Percentiles rank a stretch among this genome's conserved stretches.
Evolutionary conservation across 169 alveolate genomes (phyloP).

Genomic region (Eimeria maxima): DNA sequence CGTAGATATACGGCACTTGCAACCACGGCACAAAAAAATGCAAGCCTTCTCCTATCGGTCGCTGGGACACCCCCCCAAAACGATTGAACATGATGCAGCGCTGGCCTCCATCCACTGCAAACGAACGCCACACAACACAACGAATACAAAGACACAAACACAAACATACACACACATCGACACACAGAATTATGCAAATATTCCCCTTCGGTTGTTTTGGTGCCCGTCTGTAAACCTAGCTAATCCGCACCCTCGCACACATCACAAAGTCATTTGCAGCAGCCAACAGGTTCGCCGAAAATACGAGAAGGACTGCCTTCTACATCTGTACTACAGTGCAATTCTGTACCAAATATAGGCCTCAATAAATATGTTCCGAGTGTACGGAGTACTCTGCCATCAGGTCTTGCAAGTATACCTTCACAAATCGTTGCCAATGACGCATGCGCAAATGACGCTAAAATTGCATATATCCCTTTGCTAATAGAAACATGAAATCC

Average conservation of each 20-base stretch:
- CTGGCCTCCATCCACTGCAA: conserved; percentile 97
- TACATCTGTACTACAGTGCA: not conserved
- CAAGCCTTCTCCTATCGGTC: conserved; percentile 96
- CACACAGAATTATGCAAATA: not conserved
- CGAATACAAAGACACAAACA: not conserved
- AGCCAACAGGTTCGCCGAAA: not conserved
- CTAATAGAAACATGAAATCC: not conserved
- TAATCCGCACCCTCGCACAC: not conserved
- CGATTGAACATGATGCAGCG: conserved; percentile 97
- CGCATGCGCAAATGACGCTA: no score
- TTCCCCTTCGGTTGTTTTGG: not conserved
- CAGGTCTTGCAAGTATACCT: not conserved
- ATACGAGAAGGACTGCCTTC: not conserved
- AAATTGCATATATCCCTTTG: not conserved
- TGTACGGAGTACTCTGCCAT: no score
- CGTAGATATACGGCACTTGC: conserved; percentile 95
- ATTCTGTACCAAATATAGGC: no score
- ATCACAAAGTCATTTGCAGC: not conserved
- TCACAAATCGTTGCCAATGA: not conserved
- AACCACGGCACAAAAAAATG: conserved; percentile 96
- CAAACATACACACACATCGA: not conserved
- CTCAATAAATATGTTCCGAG: not conserved
- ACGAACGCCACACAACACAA: not conserved
- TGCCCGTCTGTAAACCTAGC: not conserved
- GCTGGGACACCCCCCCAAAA: conserved; percentile 94